Conservation (phyloP, 495 filamentous ascomycete genomes). For the Penicillium flavigenum region DNA sequence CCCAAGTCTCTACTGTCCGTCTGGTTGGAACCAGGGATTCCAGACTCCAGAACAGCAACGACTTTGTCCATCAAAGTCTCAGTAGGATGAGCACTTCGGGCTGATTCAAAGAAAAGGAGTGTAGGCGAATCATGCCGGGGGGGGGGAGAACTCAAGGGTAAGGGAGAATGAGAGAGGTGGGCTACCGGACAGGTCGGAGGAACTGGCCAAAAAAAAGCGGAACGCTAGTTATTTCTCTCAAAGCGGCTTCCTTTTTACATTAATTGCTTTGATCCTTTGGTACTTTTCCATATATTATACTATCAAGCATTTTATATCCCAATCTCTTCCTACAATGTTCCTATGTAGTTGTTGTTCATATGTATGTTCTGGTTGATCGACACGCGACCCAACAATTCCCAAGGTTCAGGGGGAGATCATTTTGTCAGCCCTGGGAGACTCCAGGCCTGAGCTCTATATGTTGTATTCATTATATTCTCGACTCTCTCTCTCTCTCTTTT, state of each 20-base stretch:
- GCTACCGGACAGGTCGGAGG: slow-evolving; percentile 17
- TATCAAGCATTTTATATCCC: neutral
- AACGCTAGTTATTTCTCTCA: slow-evolving; percentile 9
- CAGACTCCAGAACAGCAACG: slow-evolving; percentile 13
- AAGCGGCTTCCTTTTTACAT: slow-evolving; percentile 11
- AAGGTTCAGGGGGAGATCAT: slow-evolving; percentile 12
- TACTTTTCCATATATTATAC: slow-evolving; percentile 2
- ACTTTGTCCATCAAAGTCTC: slow-evolving; percentile 14
- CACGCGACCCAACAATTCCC: slow-evolving; percentile 13
- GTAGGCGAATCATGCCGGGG: slow-evolving; percentile 21
- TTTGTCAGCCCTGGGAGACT: neutral
- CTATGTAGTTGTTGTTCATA: neutral
- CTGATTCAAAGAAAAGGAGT: slow-evolving; percentile 6
- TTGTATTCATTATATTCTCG: neutral
- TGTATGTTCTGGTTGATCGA: slow-evolving; percentile 21
- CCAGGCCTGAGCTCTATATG: neutral
- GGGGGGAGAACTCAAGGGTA: neutral
- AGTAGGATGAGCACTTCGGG: slow-evolving; percentile 11
- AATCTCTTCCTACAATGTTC: neutral
- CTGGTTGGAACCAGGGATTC: slow-evolving; percentile 11
- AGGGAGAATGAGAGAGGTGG: slow-evolving; percentile 23
- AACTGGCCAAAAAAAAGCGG: slow-evolving; percentile 8
- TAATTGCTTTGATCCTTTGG: neutral
- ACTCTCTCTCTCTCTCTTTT: neutral
- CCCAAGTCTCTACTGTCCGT: slow-evolving; percentile 17